phyloP scores from a whole-genome alignment of 495 filamentous ascomycete species.

The Aspergillus panamensis region DNA sequence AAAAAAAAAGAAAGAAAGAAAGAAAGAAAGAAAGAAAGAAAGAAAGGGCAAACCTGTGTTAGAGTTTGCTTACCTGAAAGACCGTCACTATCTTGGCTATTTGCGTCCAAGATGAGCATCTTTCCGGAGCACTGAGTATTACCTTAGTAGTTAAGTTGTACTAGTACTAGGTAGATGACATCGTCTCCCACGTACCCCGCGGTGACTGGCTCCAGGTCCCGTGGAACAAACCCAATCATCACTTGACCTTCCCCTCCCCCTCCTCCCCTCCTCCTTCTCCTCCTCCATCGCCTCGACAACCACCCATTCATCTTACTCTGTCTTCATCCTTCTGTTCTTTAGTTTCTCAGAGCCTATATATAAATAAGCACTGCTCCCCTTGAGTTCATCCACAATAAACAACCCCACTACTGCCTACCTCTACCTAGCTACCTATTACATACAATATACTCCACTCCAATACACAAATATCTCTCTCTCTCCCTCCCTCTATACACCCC shows the following conservation, averaged over 20 bases:
- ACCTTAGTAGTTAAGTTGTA: background rate
- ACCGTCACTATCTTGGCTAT: too few species aligned
- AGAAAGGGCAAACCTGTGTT: background rate
- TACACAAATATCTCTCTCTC: too few species aligned
- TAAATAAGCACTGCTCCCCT: too few species aligned
- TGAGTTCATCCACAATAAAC: too few species aligned
- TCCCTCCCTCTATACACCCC: background rate
- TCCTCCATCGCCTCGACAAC: constrained; percentile 15
- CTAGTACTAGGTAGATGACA: background rate
- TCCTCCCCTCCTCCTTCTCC: constrained; percentile 12
- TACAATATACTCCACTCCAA: background rate
- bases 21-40: background rate
- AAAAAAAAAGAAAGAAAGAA: background rate
- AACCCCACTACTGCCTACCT: too few species aligned
- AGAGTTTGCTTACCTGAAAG: background rate
- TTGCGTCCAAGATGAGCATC: too few species aligned
- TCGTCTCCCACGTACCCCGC: constrained; percentile 6
- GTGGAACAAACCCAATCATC: constrained; percentile 21
- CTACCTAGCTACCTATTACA: too few species aligned
- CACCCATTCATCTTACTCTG: background rate
- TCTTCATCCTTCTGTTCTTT: background rate
- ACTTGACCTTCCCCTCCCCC: constrained; percentile 23
- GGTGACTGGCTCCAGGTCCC: constrained; percentile 14
- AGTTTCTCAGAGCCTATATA: background rate
- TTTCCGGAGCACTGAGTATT: too few species aligned